Base-by-base conservation (phyloP, 2,329 filamentous ascomycete genomes). In the Sclerotinia spermophila region DNA sequence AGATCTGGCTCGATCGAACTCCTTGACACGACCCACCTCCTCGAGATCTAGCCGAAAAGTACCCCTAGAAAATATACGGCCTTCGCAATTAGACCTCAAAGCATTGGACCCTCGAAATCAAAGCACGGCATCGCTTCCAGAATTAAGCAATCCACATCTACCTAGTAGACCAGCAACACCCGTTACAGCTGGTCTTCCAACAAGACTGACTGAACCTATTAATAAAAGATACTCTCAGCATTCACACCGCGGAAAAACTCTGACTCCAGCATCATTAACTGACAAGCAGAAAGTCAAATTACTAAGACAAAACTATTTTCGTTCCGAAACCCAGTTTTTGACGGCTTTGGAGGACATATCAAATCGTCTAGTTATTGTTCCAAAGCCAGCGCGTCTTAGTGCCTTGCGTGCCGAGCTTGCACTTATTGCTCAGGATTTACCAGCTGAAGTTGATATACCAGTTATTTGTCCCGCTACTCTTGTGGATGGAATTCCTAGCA, bases 331-430 rank as follows among this genome's bases (percentile, higher is more conserved):
- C 0, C 90, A 93, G 75, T 94, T 96, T 77, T 79, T 96, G 72
- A 91, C 89, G 5, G 92, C 92, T 1, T 84, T 96, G 24, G 92
- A 95, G 79, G 90, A 92, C 74, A 95, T 96, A 68, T 96, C 92
- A 3, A 94, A 93, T 78, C 89, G 92, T n/a, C 82, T 96, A 59
- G 91, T 96, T 8, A 86, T 91, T 68, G 92, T 96, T 7, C 92
- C 92, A 2, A 96, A 96, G 78, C 88, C 90, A 45, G 92, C 92
- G 55, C 88, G 92, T 44, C 85, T 96, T 75, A 96, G 92, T 80
- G 92, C 93, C 56, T 82, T 96, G 60, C 87, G 92, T 71, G 93
- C 92, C 3, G 92, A 96, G 80, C 84, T 96, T 72, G 92, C 92
- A 21, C 84, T 96, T 48, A 92, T 96, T 73, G 90, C 90, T 2